Evolutionary conservation across 2,329 filamentous ascomycete species (phyloP).

Genomic region (Pseudogymnoascus sp.): DNA sequence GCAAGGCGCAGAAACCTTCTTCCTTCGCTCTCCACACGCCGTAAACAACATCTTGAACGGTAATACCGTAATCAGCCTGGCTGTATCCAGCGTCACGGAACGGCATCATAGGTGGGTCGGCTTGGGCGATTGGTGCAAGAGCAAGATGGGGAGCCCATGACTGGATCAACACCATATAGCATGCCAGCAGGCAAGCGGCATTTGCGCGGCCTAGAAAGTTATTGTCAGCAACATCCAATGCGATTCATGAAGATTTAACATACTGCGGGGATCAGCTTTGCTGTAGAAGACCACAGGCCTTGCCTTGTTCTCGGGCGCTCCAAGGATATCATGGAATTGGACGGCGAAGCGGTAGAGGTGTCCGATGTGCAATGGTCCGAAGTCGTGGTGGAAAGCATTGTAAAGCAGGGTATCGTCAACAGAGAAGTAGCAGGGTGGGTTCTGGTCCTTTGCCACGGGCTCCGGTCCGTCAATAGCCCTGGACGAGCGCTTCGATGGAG

Average conservation of each 20-base stretch:
- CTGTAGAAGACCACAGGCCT: constrained; percentile 95
- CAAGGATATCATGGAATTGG: constrained; percentile 89
- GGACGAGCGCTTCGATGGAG: constrained; percentile 69
- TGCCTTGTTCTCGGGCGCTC: constrained; percentile 82
- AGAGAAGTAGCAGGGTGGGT: constrained; percentile 85
- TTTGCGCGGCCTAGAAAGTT: constrained; percentile 68
- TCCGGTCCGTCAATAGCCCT: constrained; percentile 54
- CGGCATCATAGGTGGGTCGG: constrained; percentile 96
- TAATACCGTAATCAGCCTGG: constrained; percentile 93
- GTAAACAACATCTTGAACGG: constrained; percentile 95
- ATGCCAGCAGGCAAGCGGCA: constrained; percentile 87
- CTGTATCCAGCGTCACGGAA: constrained; percentile 98
- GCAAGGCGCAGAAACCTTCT: constrained; percentile 80
- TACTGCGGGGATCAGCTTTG: constrained; percentile 82
- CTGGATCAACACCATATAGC: constrained; percentile 98
- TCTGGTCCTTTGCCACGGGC: constrained; percentile 41
- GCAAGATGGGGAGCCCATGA: constrained; percentile 95
- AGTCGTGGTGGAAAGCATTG: constrained; percentile 98
- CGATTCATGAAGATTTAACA: constrained; percentile 32
- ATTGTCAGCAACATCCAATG: constrained; percentile 21
- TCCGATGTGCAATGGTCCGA: constrained; percentile 93
- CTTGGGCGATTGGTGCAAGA: constrained; percentile 88
- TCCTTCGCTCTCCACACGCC: constrained; percentile 99
- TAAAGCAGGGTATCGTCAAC: constrained; percentile 89
- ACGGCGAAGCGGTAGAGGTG: constrained; percentile 96